These are phyloP conservation scores for Barnettozyma californica DNA, from an alignment of 805 yeast genomes.

Conservation along the genomic window DNA sequence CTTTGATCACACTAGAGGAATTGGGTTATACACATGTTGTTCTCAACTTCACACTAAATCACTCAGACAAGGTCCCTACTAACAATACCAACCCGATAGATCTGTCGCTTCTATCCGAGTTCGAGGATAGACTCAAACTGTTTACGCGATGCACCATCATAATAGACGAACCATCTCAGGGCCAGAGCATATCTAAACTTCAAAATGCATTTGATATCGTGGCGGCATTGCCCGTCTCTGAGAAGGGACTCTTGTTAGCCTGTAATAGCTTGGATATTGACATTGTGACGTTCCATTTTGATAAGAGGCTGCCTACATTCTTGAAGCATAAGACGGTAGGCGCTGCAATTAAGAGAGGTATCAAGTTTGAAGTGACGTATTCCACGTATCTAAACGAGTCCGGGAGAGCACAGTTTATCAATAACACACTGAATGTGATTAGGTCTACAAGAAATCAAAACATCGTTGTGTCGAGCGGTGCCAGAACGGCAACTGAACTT, in stretches of 20 bases:
- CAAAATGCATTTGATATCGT: conserved; percentile 64
- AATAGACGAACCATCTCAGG: conserved; percentile 72
- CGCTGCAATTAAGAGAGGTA: conserved; percentile 77
- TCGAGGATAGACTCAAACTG: conserved; percentile 35
- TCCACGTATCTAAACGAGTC: conserved; percentile 41
- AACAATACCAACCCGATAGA: conserved; percentile 40
- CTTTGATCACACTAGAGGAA: conserved; percentile 47
- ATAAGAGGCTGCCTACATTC: conserved; percentile 63
- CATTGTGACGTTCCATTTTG: conserved; percentile 66
- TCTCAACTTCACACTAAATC: conserved; percentile 55
- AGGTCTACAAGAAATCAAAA: conserved; percentile 83
- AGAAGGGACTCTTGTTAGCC: conserved; percentile 70
- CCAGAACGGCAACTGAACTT: conserved; percentile 47
- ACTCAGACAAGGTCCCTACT: conserved; percentile 42
- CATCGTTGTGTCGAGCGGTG: conserved; percentile 74
- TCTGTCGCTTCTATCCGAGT: conserved; percentile 23
- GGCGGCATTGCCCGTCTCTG: conserved; percentile 76
- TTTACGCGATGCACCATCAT: conserved; percentile 72
- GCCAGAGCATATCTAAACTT: conserved; percentile 46
- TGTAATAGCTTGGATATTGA: conserved; percentile 78
- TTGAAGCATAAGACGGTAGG: conserved; percentile 81
- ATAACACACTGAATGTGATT: conserved; percentile 67
- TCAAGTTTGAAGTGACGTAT: conserved; percentile 76
- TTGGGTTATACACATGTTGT: conserved; percentile 77
- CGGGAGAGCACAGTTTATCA: conserved; percentile 56